Percentiles rank a stretch among this genome's conserved stretches.
Evolutionary conservation across 2,329 filamentous ascomycete genomes (phyloP).

Genomic region (Pyrenophora teres): DNA sequence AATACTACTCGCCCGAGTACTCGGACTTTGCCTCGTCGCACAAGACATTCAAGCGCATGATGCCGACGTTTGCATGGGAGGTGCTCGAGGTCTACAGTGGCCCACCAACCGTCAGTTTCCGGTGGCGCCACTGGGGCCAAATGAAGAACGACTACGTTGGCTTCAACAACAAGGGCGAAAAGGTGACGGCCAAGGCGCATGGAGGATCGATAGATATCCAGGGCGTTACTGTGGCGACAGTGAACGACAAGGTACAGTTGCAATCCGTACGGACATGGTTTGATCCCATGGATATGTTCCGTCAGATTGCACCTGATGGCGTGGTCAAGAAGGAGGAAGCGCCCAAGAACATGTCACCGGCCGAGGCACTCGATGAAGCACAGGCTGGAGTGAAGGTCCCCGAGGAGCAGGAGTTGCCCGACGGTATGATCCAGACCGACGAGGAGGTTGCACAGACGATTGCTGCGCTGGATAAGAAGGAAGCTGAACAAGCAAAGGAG

Average conservation of each 20-base stretch:
- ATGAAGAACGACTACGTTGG: slow-evolving; percentile 71
- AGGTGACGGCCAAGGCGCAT: slow-evolving; percentile 65
- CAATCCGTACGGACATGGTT: slow-evolving; percentile 67
- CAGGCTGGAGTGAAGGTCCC: slow-evolving; percentile 17
- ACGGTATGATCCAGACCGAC: slow-evolving; percentile 17
- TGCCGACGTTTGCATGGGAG: slow-evolving; percentile 74
- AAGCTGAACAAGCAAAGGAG: neutral
- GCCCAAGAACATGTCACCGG: slow-evolving; percentile 40
- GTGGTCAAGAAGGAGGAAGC: slow-evolving; percentile 53
- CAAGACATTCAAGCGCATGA: slow-evolving; percentile 74
- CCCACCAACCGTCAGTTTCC: slow-evolving; percentile 64
- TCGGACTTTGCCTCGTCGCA: slow-evolving; percentile 68
- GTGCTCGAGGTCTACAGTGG: slow-evolving; percentile 70
- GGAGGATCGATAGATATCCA: slow-evolving; percentile 66
- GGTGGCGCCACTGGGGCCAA: slow-evolving; percentile 70
- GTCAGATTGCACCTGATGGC: slow-evolving; percentile 62
- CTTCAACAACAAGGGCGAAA: slow-evolving; percentile 66
- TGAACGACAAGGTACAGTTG: slow-evolving; percentile 65
- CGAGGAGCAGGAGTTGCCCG: slow-evolving; percentile 21
- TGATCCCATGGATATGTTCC: slow-evolving; percentile 69
- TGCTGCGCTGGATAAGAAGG: slow-evolving; percentile 14
- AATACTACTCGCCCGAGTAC: slow-evolving; percentile 66
- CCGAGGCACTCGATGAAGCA: slow-evolving; percentile 33
- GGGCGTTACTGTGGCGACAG: slow-evolving; percentile 65
- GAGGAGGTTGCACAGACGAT: slow-evolving; percentile 15